Percentiles rank a stretch among this genome's conserved stretches.
phyloP scores from a whole-genome alignment of 805 yeast genomes.

The Suhomyces faveliae region DNA sequence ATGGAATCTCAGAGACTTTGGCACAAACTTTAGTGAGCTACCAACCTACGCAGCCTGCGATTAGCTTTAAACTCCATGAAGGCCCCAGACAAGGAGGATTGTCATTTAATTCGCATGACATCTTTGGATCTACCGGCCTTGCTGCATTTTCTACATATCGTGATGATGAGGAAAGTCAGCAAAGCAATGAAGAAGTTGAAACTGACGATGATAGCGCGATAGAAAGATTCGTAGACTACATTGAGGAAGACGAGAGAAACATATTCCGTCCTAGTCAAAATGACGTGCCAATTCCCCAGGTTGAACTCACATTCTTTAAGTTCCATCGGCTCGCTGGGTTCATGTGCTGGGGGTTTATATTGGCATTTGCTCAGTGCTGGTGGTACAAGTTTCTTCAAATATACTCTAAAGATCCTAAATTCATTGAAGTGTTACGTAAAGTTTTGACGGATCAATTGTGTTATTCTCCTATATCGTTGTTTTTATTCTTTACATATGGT shows the following conservation, averaged over 20 bases:
- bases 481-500: slow-evolving; percentile 79
- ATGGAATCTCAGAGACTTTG: slow-evolving; percentile 86
- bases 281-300: slow-evolving; percentile 7
- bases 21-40: slow-evolving; percentile 67
- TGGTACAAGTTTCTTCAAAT: slow-evolving; percentile 88
- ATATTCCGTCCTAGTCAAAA: background rate
- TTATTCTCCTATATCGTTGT: slow-evolving; percentile 83
- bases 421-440: slow-evolving; percentile 79
- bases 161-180: slow-evolving; percentile 5
- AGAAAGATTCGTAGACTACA: slow-evolving; percentile 34
- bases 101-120: slow-evolving; percentile 22
- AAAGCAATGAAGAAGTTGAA: background rate
- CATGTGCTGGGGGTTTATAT: slow-evolving; percentile 80
- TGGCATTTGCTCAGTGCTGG: slow-evolving; percentile 79
- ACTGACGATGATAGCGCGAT: slow-evolving; percentile 24
- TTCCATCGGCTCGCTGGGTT: slow-evolving; percentile 75
- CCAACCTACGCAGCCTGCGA: slow-evolving; percentile 18
- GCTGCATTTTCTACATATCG: background rate
- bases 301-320: slow-evolving; percentile 48
- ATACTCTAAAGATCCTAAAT: slow-evolving; percentile 78
- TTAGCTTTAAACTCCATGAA: slow-evolving; percentile 21
- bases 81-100: slow-evolving; percentile 9
- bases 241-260: slow-evolving; percentile 25
- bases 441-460: slow-evolving; percentile 87
- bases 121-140: background rate